Percentiles rank a stretch among this genome's conserved stretches.
Conservation (phyloP, 495 filamentous ascomycete genomes). For the Penicillium silybi region DNA sequence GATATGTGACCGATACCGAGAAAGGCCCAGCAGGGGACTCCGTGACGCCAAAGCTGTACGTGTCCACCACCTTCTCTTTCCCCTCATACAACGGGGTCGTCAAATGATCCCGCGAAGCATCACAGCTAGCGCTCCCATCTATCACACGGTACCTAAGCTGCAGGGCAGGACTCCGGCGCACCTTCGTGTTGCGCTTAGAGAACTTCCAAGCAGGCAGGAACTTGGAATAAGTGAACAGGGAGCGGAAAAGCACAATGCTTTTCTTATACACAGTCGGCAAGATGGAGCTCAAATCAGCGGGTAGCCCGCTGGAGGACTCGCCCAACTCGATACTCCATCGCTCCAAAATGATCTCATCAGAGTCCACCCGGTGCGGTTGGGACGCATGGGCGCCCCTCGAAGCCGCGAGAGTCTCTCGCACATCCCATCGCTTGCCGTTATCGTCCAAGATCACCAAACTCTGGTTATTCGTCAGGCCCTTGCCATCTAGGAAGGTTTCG, state of each 20-base stretch:
- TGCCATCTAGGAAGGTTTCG: conserved; percentile 83
- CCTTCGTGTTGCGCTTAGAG: conserved; percentile 65
- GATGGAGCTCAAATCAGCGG: conserved; percentile 60
- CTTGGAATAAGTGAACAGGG: conserved; percentile 79
- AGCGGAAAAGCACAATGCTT: conserved; percentile 88
- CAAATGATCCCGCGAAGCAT: conserved; percentile 57
- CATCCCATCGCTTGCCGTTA: conserved; percentile 88
- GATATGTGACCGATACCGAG: conserved; percentile 74
- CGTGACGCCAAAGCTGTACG: conserved; percentile 72
- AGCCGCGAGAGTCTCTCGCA: conserved; percentile 71
- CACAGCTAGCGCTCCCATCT: conserved; percentile 47
- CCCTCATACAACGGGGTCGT: conserved; percentile 68
- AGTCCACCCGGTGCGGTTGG: conserved; percentile 29
- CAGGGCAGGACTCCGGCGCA: conserved; percentile 56
- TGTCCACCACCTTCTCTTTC: conserved; percentile 62
- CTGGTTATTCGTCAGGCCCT: conserved; percentile 76
- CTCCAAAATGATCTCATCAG: conserved; percentile 76
- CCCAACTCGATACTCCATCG: conserved; percentile 84
- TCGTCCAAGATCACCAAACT: conserved; percentile 84
- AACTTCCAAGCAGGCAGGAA: conserved; percentile 88
- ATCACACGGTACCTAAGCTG: conserved; percentile 76
- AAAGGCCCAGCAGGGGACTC: conserved; percentile 84
- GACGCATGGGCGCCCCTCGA: conserved; percentile 39
- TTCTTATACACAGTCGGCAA: conserved; percentile 94
- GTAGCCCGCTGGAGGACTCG: conserved; percentile 48